A percentile compares a stretch with the other conserved stretches of the same genome.
These are phyloP conservation scores for Solanum aculeatissimum DNA, from an alignment of 305 asterid species.

Conservation along the genomic window DNA sequence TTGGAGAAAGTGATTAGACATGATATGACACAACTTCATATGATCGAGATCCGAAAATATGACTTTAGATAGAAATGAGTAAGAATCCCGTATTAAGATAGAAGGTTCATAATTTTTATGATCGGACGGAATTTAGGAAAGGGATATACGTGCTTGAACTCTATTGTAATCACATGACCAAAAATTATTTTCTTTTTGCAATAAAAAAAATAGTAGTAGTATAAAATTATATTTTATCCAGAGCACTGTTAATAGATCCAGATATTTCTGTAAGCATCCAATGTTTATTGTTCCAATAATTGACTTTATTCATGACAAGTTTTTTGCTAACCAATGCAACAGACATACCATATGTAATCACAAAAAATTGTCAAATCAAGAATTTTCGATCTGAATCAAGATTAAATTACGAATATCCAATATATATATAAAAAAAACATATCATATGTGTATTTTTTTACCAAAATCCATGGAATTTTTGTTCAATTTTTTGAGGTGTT, in stretches of 20 bases:
- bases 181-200: neutral
- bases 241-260: neutral
- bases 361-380: neutral
- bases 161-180: neutral
- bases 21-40: too few relatives aligned
- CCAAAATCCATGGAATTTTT: neutral
- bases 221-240: neutral
- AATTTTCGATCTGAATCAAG: too few relatives aligned
- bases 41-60: too few relatives aligned
- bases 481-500: neutral
- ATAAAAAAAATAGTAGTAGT: neutral
- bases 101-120: neutral
- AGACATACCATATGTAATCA: neutral
- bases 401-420: too few relatives aligned
- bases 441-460: too few relatives aligned
- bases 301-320: neutral
- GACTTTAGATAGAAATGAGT: too few relatives aligned
- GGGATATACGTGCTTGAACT: neutral
- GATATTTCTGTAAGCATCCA: neutral
- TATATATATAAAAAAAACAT: neutral
- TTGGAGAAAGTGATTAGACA: too few relatives aligned
- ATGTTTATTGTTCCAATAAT: neutral
- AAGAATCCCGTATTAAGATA: too few relatives aligned
- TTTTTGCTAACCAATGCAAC: neutral
- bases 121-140: neutral